Base-by-base conservation (phyloP, 495 filamentous ascomycete genomes). In the Penicillium taxi region DNA sequence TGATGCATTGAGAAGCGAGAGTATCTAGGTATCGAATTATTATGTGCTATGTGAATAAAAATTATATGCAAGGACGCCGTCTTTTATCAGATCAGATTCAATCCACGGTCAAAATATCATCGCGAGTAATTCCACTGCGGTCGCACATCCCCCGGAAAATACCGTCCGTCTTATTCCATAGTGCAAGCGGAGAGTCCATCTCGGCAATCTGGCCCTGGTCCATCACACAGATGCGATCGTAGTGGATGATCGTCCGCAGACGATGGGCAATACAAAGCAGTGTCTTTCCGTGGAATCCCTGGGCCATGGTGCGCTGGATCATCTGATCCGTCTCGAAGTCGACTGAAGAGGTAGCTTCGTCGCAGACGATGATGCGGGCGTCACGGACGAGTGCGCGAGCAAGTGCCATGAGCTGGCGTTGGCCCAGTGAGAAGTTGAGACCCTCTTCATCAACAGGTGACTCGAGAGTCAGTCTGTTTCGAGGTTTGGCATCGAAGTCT, bases 241-340 rank as follows among this genome's bases (percentile, higher is more conserved):
- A 96, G n/a, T 79, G 75, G 42, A 94, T 81, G 41, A 96, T 93
- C 0, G 91, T 95, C 41, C 84, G 78, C 48, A 96, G 61, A 8
- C 90, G 73, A 61, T 96, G 90, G n/a, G 90, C 90, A 58, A 98
- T 96, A 60, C 87, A 94, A 32, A 98, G 66, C 40, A 98, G 53
- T 26, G 90, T 98, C 70, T 82, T 86, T 25, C 88, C 91, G 39
- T 74, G 70, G 64, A 98, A 98, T 0, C 82, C 91, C 11, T 75
- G 72, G 1, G 83, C 80, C 59, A 98, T 96, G 5, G 90, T 94
- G 27, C 67, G 65, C 65, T 98, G 91, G 58, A 98, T 95, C 72
- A 88, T 89, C 61, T 84, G 77, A 46, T 98, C 90, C 8, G 91
- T 98, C 56, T 94, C 90, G 63, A 96, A 89, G 60, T 98, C 90